Percentiles rank a stretch among this genome's conserved stretches.
These are phyloP conservation scores for Lactarius evosmus DNA, from an alignment of 768 basidiomycete genomes.

Conservation along the genomic window DNA sequence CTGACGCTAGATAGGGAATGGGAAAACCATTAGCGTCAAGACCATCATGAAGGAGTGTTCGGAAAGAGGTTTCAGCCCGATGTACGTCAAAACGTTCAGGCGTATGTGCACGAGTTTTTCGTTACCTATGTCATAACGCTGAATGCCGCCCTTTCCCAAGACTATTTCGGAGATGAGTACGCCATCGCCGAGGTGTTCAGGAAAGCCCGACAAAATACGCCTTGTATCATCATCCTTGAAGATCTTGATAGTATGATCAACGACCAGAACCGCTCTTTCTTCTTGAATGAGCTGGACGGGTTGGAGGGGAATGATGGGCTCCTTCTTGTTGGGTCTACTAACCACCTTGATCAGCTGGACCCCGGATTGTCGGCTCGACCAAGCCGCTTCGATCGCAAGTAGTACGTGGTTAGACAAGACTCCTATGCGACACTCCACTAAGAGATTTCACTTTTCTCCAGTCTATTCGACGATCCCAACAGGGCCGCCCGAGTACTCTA, in stretches of 20 bases:
- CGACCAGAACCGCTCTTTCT: constrained; percentile 76
- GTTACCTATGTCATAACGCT: not conserved
- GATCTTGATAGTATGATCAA: constrained; percentile 79
- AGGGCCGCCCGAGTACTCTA: constrained; percentile 63
- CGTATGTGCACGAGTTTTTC: constrained; percentile 40
- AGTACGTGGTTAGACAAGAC: constrained; percentile 44
- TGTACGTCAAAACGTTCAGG: constrained; percentile 82
- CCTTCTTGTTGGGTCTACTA: constrained; percentile 75
- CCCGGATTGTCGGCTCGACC: constrained; percentile 73
- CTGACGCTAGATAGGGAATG: constrained; percentile 52
- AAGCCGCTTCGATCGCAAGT: constrained; percentile 84
- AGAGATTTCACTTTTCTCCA: constrained; percentile 31
- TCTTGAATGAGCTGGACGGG: constrained; percentile 84
- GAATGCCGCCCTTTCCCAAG: constrained; percentile 27
- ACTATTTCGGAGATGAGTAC: constrained; percentile 58
- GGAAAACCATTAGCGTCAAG: constrained; percentile 81
- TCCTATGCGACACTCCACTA: not conserved
- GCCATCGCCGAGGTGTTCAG: constrained; percentile 66
- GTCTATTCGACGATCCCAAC: constrained; percentile 71
- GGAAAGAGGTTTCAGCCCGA: constrained; percentile 57
- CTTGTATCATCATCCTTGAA: constrained; percentile 64
- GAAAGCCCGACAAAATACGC: constrained; percentile 67
- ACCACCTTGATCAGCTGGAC: constrained; percentile 79
- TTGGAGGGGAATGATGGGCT: constrained; percentile 77
- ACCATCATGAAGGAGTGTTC: constrained; percentile 74